A percentile compares a stretch with the other conserved stretches of the same genome.
phyloP scores from a whole-genome alignment of 495 filamentous ascomycete genomes.

The Lasiosphaeria miniovina region DNA sequence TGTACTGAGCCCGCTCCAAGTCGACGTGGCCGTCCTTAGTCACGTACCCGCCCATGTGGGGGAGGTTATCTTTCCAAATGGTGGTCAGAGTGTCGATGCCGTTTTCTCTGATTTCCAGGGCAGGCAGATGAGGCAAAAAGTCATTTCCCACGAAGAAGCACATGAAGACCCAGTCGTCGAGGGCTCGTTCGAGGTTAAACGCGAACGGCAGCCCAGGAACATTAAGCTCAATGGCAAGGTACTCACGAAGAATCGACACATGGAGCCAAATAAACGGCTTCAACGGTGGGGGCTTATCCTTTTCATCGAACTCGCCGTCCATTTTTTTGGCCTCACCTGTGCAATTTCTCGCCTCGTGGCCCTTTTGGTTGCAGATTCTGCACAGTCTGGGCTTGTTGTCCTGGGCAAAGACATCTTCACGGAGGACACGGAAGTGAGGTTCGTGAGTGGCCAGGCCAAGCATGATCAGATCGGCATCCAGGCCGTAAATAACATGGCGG shows the following conservation, averaged over 20 bases:
- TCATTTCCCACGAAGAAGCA: conserved; percentile 99
- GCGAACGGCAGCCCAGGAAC: conserved; percentile 74
- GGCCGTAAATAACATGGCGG: conserved; percentile 89
- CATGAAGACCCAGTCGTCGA: conserved; percentile 99
- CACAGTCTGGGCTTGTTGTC: conserved; percentile 78
- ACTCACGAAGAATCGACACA: conserved; percentile 87
- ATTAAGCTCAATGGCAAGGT: conserved; percentile 83
- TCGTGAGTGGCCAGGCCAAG: conserved; percentile 95
- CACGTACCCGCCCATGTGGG: conserved; percentile 88
- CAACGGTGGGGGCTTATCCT: conserved; percentile 59
- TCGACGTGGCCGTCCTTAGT: conserved; percentile 93
- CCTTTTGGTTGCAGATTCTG: conserved; percentile 83
- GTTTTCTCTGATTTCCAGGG: conserved; percentile 93
- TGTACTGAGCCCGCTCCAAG: conserved; percentile 79
- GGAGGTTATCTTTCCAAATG: conserved; percentile 93
- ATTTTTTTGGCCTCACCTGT: conserved; percentile 80
- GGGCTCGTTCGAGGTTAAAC: conserved; percentile 86
- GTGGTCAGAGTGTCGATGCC: conserved; percentile 94
- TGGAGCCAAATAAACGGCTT: conserved; percentile 99
- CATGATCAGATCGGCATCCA: conserved; percentile 99
- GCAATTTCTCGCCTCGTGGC: conserved; percentile 82
- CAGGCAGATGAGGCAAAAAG: conserved; percentile 94
- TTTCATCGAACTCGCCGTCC: conserved; percentile 80
- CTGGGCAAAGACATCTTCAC: conserved; percentile 95
- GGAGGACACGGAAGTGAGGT: conserved; percentile 92